Percentiles rank a stretch among this genome's conserved stretches.
Evolutionary conservation across 1,139 yeast genomes (phyloP).

Genomic region (Taphrina sp.): DNA sequence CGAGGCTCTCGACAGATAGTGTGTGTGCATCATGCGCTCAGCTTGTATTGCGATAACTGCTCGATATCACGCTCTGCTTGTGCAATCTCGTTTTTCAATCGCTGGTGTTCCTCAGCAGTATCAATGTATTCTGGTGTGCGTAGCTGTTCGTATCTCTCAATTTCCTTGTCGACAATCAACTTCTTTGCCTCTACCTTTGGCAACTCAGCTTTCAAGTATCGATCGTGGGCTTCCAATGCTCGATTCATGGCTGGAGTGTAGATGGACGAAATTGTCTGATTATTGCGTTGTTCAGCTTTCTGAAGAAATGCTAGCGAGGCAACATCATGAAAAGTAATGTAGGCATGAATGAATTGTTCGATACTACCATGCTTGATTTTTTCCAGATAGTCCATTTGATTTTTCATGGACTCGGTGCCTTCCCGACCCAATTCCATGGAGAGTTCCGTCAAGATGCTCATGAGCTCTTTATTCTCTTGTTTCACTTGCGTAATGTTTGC

Average conservation of each 20-base stretch:
- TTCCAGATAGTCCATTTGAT: slow-evolving; percentile 6
- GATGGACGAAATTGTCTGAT: not conserved
- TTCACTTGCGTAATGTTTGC: slow-evolving; percentile 3
- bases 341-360: slow-evolving; percentile 2
- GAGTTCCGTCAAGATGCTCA: not conserved
- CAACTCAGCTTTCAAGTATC: not conserved
- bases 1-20: slow-evolving; percentile 37
- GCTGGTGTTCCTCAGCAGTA: slow-evolving; percentile 6
- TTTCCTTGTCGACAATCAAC: slow-evolving; percentile 1
- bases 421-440: not conserved
- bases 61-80: slow-evolving; percentile 18
- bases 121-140: slow-evolving; percentile 11
- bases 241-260: slow-evolving; percentile 6
- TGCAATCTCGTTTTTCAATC: not conserved
- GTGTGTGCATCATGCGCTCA: not conserved
- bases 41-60: slow-evolving; percentile 14
- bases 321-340: slow-evolving; percentile 8
- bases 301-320: slow-evolving; percentile 4
- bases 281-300: not conserved
- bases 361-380: slow-evolving; percentile 15
- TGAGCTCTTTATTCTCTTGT: not conserved
- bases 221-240: not conserved
- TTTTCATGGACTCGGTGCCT: not conserved
- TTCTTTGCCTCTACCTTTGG: slow-evolving; percentile 6
- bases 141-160: slow-evolving; percentile 1